phyloP scores from a whole-genome alignment of 2,329 filamentous ascomycete genomes.

The Fusarium incarnatum region DNA sequence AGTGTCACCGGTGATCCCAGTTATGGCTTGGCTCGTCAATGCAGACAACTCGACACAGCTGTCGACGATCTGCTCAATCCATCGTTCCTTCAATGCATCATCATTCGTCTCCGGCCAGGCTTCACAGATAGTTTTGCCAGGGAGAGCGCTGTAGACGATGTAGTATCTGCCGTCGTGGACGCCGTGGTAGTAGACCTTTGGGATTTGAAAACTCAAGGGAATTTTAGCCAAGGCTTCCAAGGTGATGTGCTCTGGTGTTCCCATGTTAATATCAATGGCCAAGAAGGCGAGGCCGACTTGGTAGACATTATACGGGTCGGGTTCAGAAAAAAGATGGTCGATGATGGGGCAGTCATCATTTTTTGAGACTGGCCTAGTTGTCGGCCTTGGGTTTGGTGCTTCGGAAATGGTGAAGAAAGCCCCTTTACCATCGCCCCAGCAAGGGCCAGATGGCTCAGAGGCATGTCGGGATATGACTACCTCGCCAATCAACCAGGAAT shows the following conservation, averaged over 20 bases:
- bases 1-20: not conserved
- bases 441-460: not conserved
- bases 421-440: not conserved
- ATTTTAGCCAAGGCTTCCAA: not conserved
- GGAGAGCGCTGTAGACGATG: not conserved
- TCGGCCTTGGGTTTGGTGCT: not conserved
- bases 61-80: not conserved
- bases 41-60: not conserved
- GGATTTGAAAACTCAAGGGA: not conserved
- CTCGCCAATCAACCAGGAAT: not conserved
- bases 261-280: rapidly evolving
- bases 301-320: not conserved
- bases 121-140: not conserved
- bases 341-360: not conserved
- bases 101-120: not conserved
- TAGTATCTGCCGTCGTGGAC: not conserved
- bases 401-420: not conserved
- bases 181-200: not conserved
- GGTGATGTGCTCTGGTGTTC: not conserved
- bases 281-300: not conserved
- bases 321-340: not conserved
- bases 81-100: rapidly evolving
- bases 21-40: not conserved
- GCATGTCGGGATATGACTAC: not conserved
- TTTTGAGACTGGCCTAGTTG: not conserved